phyloP scores from a whole-genome alignment of 805 yeast genomes.

The Lachancea thermotolerans region DNA sequence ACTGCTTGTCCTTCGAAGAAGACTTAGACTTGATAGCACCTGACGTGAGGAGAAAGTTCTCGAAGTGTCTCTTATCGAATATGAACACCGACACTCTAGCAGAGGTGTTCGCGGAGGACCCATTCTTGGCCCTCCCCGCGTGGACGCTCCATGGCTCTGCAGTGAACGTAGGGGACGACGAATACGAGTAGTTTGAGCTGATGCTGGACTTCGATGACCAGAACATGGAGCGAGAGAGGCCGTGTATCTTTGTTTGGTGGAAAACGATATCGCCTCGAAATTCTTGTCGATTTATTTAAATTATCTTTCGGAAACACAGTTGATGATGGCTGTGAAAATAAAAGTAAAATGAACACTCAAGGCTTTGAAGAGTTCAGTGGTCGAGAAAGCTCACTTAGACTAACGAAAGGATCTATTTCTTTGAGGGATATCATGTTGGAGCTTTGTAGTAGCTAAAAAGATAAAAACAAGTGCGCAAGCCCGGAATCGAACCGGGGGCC shows the following conservation, averaged over 20 bases:
- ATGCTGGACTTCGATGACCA: conserved; percentile 46
- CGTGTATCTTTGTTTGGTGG: too few species aligned
- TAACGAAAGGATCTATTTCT: too few species aligned
- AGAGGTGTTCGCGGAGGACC: conserved; percentile 33
- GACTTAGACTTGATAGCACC: conserved; percentile 42
- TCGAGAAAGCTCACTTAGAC: too few species aligned
- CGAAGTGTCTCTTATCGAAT: conserved; percentile 74
- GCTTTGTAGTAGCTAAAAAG: neutral
- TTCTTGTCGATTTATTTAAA: too few species aligned
- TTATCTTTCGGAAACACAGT: too few species aligned
- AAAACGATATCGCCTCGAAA: too few species aligned
- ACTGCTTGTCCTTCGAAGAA: conserved; percentile 36
- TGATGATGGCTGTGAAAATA: too few species aligned
- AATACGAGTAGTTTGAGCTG: conserved; percentile 58
- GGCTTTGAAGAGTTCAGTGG: too few species aligned
- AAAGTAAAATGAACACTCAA: too few species aligned
- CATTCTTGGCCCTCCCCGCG: conserved; percentile 68
- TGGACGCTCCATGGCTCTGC: conserved; percentile 80
- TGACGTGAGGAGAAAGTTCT: conserved; percentile 43
- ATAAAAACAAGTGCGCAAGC: conserved; percentile 5
- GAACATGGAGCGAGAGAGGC: conserved; percentile 14
- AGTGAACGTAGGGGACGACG: conserved; percentile 62
- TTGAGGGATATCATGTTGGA: too few species aligned
- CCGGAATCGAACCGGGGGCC: conserved; percentile 10
- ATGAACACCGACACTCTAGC: conserved; percentile 72